These are phyloP conservation scores for Puccinia hordei DNA, from an alignment of 1,284 basidiomycete species.

Conservation along the genomic window DNA sequence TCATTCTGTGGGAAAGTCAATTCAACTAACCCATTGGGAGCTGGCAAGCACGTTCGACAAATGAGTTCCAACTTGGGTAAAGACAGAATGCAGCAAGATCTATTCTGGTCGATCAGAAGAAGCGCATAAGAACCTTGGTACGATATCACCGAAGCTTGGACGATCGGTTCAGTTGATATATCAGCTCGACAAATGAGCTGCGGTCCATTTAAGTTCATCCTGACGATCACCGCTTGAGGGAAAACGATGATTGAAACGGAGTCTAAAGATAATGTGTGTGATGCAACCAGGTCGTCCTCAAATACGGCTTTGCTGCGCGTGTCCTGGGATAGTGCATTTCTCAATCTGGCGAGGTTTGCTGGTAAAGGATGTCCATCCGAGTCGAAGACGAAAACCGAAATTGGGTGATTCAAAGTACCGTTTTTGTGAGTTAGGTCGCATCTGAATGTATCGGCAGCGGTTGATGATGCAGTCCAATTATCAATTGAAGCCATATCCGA, in stretches of 20 bases:
- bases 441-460: conserved; percentile 16
- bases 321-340: conserved; percentile 26
- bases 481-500: conserved; percentile 47
- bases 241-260: conserved; percentile 37
- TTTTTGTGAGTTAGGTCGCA: conserved; percentile 22
- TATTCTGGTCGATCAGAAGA: conserved; percentile 42
- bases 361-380: conserved; percentile 11
- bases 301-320: conserved; percentile 17
- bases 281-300: conserved; percentile 5
- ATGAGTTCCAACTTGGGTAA: conserved; percentile 45
- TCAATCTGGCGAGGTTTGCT: conserved; percentile 23
- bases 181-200: conserved; percentile 28
- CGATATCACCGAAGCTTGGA: conserved; percentile 25
- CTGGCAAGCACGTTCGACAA: conserved; percentile 35
- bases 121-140: conserved; percentile 29
- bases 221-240: conserved; percentile 7
- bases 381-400: conserved; percentile 39
- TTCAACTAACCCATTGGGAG: conserved; percentile 14
- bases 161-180: conserved; percentile 13
- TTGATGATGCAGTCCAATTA: conserved; percentile 38
- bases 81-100: conserved; percentile 27
- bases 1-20: not conserved
- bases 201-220: conserved; percentile 37
- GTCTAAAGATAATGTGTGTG: not conserved
- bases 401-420: not conserved